Evolutionary conservation across 192 early-diverging fungal species (phyloP).

Genomic region (Linnemannia schmuckeri): DNA sequence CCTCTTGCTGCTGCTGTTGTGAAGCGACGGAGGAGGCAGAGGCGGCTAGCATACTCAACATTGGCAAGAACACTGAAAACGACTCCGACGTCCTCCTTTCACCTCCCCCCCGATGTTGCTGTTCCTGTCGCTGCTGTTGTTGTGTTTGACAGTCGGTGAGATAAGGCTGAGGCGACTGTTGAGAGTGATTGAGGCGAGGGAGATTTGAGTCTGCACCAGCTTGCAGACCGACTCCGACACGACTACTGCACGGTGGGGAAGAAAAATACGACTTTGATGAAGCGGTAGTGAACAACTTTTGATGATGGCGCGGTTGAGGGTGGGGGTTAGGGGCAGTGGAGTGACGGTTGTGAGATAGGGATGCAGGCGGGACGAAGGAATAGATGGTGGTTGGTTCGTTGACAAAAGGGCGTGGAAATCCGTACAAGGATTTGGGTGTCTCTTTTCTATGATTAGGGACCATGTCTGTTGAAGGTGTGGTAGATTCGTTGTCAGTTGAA

Average conservation of each 20-base stretch:
- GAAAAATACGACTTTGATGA: background rate
- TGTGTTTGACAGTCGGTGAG: background rate
- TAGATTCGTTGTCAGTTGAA: too few relatives aligned
- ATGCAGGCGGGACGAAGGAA: background rate
- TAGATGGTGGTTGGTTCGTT: background rate
- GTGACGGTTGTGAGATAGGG: background rate
- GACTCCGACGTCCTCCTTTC: background rate
- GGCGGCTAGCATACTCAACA: background rate
- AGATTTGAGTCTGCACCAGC: constrained; percentile 12
- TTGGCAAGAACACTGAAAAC: background rate
- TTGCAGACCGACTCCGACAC: background rate
- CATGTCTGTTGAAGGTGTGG: background rate
- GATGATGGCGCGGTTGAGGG: background rate
- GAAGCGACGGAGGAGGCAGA: background rate
- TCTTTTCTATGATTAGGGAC: background rate
- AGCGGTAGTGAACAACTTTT: background rate
- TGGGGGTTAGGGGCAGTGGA: background rate
- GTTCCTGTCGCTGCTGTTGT: background rate
- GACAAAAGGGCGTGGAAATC: background rate
- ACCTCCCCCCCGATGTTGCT: background rate
- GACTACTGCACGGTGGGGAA: constrained; percentile 7
- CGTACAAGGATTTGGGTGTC: background rate
- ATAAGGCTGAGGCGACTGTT: background rate
- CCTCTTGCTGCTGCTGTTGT: background rate
- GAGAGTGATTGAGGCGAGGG: background rate